Evolutionary conservation across 2,329 filamentous ascomycete genomes (phyloP), one percentile per base, ranked within the genome.

Genomic region (Plenodomus biglobosus): DNA sequence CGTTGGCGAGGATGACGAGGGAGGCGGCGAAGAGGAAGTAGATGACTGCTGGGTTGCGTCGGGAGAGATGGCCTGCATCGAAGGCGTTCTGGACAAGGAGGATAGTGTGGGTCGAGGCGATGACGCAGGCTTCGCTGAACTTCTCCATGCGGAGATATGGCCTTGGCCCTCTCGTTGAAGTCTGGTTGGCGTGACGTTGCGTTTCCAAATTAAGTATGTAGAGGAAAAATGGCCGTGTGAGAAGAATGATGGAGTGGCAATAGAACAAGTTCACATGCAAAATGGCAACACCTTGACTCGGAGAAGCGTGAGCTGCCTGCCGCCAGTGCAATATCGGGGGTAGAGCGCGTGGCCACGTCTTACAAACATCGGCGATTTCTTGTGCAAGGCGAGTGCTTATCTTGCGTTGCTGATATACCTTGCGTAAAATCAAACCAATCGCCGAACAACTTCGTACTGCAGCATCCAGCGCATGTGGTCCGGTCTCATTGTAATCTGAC

Each of bases 141-240:
- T 69, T 76, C 66, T 79, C 78, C 79, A 84, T 73, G 8, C 70
- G 64, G 8, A 66, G 46, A 34, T 63, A 67, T 7, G 67, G 64
- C 20, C 67, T 52, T 17, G 62, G 65, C 3, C 56, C 61, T 40
- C 60, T 55, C 10, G 46, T 42, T 16, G 61, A 59, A 8, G 60
- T 58, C 44, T 69, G 64, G 22, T 58, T 65, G 27, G 60, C 55
- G 32, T 69, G 64, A 13, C 68, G 64, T 52, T 75, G 73, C 3
- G 71, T 68, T 41, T 74, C 69, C 13, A 69, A 65, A 43, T 75
- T 81, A 35, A 85, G 73, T 11, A 84, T 74, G 48, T 79, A 81
- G 13, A 86, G 69, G 48, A 86, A 84, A 62, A 87, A 86, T 0
- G 85, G 84, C 21, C 85, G 75, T 1, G 82, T 85, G 1, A 87